A percentile compares a stretch with the other conserved stretches of the same genome.
Conservation (phyloP, 2,329 filamentous ascomycete species). For the Fusarium brevicatenulatum region DNA sequence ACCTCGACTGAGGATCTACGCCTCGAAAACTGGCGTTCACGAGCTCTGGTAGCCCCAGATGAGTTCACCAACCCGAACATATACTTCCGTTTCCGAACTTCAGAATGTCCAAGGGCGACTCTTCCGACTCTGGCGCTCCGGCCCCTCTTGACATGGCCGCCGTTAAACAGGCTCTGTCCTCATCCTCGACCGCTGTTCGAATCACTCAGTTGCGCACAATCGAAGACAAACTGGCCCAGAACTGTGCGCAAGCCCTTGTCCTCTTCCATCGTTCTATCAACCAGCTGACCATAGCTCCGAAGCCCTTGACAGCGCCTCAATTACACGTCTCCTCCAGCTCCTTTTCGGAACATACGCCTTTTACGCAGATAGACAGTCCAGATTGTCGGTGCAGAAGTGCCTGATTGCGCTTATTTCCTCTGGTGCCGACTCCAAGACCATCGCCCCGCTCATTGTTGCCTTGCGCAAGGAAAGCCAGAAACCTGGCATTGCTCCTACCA, state of each 20-base stretch:
- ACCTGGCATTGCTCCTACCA: slow-evolving; percentile 78
- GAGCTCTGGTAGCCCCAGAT: slow-evolving; percentile 49
- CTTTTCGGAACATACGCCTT: slow-evolving; percentile 89
- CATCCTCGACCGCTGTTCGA: slow-evolving; percentile 69
- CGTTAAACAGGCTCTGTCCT: slow-evolving; percentile 63
- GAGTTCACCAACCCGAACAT: slow-evolving; percentile 42
- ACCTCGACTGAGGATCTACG: slow-evolving; percentile 23
- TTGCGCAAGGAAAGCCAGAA: slow-evolving; percentile 81
- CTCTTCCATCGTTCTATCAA: slow-evolving; percentile 9
- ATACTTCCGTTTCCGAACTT: slow-evolving; percentile 36
- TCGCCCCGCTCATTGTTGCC: slow-evolving; percentile 72
- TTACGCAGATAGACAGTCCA: slow-evolving; percentile 86
- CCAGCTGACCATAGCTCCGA: slow-evolving; percentile 34
- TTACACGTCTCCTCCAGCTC: slow-evolving; percentile 70
- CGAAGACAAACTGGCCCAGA: slow-evolving; percentile 65
- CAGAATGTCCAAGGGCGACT: slow-evolving; percentile 51
- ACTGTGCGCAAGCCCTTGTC: slow-evolving; percentile 56
- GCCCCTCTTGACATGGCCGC: slow-evolving; percentile 61
- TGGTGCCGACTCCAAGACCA: slow-evolving; percentile 62
- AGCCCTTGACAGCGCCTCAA: slow-evolving; percentile 61
- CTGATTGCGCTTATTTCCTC: slow-evolving; percentile 73
- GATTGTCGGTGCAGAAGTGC: slow-evolving; percentile 84
- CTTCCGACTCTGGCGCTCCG: slow-evolving; percentile 56
- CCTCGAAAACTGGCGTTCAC: slow-evolving; percentile 23
- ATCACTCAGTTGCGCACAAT: slow-evolving; percentile 65